Evolutionary conservation across 345 rosid species (phyloP).

Genomic region (Salix arbutifolia): DNA sequence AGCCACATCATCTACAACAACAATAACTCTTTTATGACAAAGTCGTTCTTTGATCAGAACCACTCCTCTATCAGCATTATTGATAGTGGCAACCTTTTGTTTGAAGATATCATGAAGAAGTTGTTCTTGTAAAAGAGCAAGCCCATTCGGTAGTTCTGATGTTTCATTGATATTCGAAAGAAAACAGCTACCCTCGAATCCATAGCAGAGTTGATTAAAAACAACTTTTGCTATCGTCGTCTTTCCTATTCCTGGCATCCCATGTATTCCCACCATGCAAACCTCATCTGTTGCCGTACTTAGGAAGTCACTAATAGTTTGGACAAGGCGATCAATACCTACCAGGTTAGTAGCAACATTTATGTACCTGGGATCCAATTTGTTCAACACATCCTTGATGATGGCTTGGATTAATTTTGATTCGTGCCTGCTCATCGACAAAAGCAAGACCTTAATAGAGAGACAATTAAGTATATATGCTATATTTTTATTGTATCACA

Average conservation of each 20-base stretch:
- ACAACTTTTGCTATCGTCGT: neutral
- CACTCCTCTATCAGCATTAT: constrained; percentile 6
- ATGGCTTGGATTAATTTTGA: constrained; percentile 25
- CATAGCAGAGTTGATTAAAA: neutral
- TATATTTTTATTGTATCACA: too few species aligned
- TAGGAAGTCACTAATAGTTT: constrained; percentile 10
- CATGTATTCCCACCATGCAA: neutral
- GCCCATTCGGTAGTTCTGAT: neutral
- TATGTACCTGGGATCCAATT: constrained; percentile 1
- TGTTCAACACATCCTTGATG: constrained; percentile 24
- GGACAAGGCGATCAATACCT: neutral
- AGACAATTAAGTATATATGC: too few species aligned
- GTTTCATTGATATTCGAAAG: neutral
- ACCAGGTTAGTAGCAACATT: neutral
- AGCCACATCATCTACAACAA: constrained; percentile 15
- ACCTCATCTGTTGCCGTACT: neutral
- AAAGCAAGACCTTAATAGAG: neutral
- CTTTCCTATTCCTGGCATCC: neutral
- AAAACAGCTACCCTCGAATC: neutral
- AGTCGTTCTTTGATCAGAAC: neutral
- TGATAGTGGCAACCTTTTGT: neutral
- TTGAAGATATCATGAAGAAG: neutral
- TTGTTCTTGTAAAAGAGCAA: neutral
- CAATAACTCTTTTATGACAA: neutral
- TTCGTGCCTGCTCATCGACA: constrained; percentile 17